Evolutionary conservation across 192 early-diverging fungal species (phyloP), one percentile per base, ranked within the genome.

Genomic region (Geranomyces variabilis): DNA sequence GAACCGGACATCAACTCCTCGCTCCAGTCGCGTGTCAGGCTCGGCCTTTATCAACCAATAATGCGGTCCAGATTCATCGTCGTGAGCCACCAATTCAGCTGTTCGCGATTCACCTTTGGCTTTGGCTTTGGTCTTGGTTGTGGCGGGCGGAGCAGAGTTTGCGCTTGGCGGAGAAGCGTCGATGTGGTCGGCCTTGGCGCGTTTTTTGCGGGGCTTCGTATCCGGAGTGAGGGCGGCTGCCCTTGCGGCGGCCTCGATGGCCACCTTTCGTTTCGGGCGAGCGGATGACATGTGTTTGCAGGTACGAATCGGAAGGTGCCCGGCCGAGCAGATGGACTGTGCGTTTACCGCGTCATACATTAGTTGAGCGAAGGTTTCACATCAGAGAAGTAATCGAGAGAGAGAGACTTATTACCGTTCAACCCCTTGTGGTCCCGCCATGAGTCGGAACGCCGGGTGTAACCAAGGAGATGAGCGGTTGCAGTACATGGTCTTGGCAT

Each of bases 31-130:
- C 1, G 87, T 82, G 43, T 93, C 88, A 10, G 90, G 90, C 67
- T 93, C 92, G 8, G 89, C 88, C 63, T 93, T 93, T 81, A 93
- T 90, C 30, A 93, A 74, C 89, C 89, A 93, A 71, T 84, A 87
- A 24, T 76, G 74, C 24, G 67, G 67, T 28, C 14, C 53, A 19
- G 64, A 24, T 13, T 10, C 15, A 26, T 4, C 51, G 36, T 7
- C 10, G 36, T 41, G 36, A 41, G 3, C 36, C 36, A n/a, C n/a
- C n/a, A n/a, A n/a, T n/a, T n/a, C n/a, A n/a, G n/a, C n/a, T n/a
- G 51, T 53, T 26, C 15, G 4, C 51, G 51, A 4, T 53, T 3
- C 15, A 9, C 6, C 19, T 53, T 53, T 53, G 4, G 51, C 19
- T 24, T 24, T 26, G 4, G 51, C n/a, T 26, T 53, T 53, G 19